Evolutionary conservation across 768 basidiomycete species (phyloP).

Genomic region (Boletus barrowsii): DNA sequence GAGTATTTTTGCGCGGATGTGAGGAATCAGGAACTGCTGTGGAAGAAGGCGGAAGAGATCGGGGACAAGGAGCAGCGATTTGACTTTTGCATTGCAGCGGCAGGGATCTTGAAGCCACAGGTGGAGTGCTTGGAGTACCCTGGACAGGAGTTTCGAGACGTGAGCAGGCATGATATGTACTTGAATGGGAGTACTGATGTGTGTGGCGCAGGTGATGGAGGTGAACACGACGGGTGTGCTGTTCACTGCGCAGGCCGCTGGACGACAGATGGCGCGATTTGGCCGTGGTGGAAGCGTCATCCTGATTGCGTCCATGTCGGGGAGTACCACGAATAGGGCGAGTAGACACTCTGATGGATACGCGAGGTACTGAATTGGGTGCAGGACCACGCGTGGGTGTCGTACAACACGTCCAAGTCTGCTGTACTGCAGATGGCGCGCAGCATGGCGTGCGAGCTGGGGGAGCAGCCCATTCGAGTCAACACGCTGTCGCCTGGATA

Average conservation of each 20-base stretch:
- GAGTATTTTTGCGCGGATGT: conserved; percentile 70
- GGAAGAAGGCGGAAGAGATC: conserved; percentile 56
- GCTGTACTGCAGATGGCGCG: conserved; percentile 78
- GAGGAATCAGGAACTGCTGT: conserved; percentile 56
- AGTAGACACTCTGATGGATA: no score
- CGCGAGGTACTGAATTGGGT: background rate
- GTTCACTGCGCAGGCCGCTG: conserved; percentile 60
- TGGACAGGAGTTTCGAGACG: conserved; percentile 61
- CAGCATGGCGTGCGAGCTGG: conserved; percentile 81
- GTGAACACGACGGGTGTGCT: conserved; percentile 64
- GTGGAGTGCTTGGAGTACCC: conserved; percentile 66
- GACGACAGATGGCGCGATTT: conserved; percentile 52
- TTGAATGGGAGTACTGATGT: background rate
- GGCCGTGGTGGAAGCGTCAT: conserved; percentile 52
- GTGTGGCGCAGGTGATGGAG: conserved; percentile 49
- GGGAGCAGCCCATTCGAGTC: conserved; percentile 60
- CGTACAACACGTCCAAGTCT: conserved; percentile 76
- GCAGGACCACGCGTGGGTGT: conserved; percentile 72
- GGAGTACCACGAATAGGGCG: conserved; percentile 70
- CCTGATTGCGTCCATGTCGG: conserved; percentile 59
- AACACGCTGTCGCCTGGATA: conserved; percentile 76
- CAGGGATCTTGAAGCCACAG: conserved; percentile 62
- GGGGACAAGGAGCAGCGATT: conserved; percentile 66
- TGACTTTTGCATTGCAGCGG: conserved; percentile 77
- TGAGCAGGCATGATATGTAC: conserved; percentile 20